Evolutionary conservation across 305 asterid species (phyloP), one percentile per base, ranked within the genome.

Genomic region (Rubia tinctorum): DNA sequence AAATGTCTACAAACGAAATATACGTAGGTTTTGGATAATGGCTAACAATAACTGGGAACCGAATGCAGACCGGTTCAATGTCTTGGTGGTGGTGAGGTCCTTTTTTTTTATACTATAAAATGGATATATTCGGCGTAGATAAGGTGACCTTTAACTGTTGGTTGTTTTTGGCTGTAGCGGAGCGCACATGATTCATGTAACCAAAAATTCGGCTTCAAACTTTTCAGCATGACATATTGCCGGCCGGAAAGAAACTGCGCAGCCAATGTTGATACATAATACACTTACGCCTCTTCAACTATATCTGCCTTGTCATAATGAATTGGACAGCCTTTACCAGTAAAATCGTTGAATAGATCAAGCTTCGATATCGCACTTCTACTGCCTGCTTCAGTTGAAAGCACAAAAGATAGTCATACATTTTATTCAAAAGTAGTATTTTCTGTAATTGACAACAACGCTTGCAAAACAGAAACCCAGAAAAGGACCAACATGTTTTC

Each of bases 271-370:
- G 69, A 45, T 51, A 77, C 80, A 83, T 85, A n/a, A n/a, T n/a
- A n/a, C n/a, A n/a, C n/a, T 65, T 77, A 66, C 70, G 56, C 67
- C 12, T 22, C 63, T 73, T 27, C 62, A 64, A 40, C 75, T 80
- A 75, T 56, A 72, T 75, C 74, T 68, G 79, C 68, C 88, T 78
- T 82, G 85, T 83, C 78, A 73, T 62, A 3, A 79, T 80, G 71
- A 78, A 59, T 80, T 78, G 92, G 84, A 80, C 77, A 71, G 75
- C 84, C 90, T 85, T 60, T 84, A 86, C 75, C 82, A 66, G 81
- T 71, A 85, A 66, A 76, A 87, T 68, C 69, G 83, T 66, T 81
- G 89, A 78, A 68, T 73, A 82, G 74, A 73, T 17, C 74, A 83
- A 76, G 72, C 86, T 87, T 70, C 78, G 78, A 75, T 73, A 76